These are phyloP conservation scores for Durio zibethinus DNA, from an alignment of 345 rosid genomes.

Conservation along the genomic window DNA sequence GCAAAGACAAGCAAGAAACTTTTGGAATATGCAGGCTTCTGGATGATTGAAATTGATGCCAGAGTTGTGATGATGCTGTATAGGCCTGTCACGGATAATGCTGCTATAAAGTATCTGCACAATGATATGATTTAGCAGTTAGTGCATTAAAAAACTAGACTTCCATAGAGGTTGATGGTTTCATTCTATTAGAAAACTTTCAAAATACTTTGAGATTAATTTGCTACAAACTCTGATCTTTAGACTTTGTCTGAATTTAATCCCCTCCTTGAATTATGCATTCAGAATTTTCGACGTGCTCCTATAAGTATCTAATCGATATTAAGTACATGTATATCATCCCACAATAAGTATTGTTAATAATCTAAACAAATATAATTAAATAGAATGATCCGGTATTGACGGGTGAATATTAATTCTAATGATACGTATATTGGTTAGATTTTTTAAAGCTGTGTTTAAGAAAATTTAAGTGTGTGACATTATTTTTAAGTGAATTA, in stretches of 20 bases:
- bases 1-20: constrained; percentile 39
- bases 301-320: no score
- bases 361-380: background rate
- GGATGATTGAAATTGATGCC: constrained; percentile 42
- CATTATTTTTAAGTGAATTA: no score
- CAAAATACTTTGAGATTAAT: background rate
- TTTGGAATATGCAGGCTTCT: constrained; percentile 34
- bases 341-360: background rate
- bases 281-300: no score
- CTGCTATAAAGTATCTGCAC: constrained; percentile 64
- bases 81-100: constrained; percentile 55
- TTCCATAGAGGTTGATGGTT: background rate
- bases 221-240: background rate
- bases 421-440: no score
- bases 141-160: background rate
- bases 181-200: background rate
- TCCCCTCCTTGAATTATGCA: no score
- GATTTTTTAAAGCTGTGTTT: no score
- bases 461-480: no score
- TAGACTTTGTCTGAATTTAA: no score
- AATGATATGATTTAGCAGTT: background rate
- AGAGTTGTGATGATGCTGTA: constrained; percentile 54
- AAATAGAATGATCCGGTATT: no score
- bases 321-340: no score
- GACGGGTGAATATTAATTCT: no score